Percentiles rank a stretch among this genome's conserved stretches.
Evolutionary conservation across 495 filamentous ascomycete genomes (phyloP).

Genomic region (Podospora fimiseda): DNA sequence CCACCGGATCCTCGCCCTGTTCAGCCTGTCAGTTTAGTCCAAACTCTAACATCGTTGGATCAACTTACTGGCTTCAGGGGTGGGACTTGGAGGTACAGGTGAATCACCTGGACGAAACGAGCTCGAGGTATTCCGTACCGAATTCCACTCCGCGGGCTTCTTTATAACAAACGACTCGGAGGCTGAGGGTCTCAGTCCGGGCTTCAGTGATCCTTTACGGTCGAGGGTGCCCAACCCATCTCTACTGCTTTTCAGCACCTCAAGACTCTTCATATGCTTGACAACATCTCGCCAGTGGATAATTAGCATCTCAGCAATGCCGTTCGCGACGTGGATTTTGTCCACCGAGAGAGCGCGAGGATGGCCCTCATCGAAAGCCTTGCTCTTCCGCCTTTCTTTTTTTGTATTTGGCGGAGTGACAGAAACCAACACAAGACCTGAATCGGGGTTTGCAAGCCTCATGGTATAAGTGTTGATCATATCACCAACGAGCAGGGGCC

Average conservation of each 20-base stretch:
- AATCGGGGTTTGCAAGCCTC: slow-evolving; percentile 28
- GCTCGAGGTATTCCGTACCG: not conserved
- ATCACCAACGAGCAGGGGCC: slow-evolving; percentile 56
- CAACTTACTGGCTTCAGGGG: slow-evolving; percentile 20
- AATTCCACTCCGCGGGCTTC: slow-evolving; percentile 16
- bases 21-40: slow-evolving; percentile 7
- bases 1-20: slow-evolving; percentile 11
- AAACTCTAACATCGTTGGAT: not conserved
- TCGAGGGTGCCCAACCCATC: not conserved
- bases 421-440: slow-evolving; percentile 34
- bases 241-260: slow-evolving; percentile 20
- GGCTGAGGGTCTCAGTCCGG: slow-evolving; percentile 16
- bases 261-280: slow-evolving; percentile 43
- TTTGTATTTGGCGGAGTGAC: slow-evolving; percentile 29
- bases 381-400: slow-evolving; percentile 31
- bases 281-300: slow-evolving; percentile 54
- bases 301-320: slow-evolving; percentile 53
- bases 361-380: slow-evolving; percentile 9
- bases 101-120: slow-evolving; percentile 14
- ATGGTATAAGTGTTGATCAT: slow-evolving; percentile 41
- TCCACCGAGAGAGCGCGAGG: slow-evolving; percentile 26
- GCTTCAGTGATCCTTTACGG: not conserved
- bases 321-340: slow-evolving; percentile 46
- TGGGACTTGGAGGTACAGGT: slow-evolving; percentile 25
- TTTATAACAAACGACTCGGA: slow-evolving; percentile 21